These are phyloP conservation scores for Globisporangium orthogonon DNA, from an alignment of 352 stramenopile species.

Conservation along the genomic window DNA sequence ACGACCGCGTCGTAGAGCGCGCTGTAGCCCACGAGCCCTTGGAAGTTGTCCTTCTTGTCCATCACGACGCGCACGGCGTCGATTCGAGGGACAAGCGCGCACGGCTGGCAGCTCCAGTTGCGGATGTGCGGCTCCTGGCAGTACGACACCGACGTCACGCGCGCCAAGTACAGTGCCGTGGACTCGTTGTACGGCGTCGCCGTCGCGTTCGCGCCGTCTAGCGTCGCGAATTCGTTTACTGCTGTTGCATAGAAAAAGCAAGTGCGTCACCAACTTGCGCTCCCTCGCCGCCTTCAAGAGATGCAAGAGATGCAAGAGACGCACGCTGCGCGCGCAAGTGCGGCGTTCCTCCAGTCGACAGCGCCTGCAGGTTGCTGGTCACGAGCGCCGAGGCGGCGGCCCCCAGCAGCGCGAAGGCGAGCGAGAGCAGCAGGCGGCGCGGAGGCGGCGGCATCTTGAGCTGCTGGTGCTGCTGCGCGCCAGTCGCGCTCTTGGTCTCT, in stretches of 20 bases:
- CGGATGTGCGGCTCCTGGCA: constrained; percentile 56
- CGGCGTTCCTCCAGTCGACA: not conserved
- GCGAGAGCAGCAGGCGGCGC: not conserved
- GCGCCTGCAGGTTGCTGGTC: not conserved
- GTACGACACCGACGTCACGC: constrained; percentile 75
- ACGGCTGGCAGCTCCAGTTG: constrained; percentile 75
- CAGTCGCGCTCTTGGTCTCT: no score
- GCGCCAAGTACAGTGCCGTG: constrained; percentile 63
- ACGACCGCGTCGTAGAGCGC: constrained; percentile 39
- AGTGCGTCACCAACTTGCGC: no score
- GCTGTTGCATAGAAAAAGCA: no score
- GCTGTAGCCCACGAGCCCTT: constrained; percentile 74
- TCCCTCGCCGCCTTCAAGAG: no score
- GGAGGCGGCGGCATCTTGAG: not conserved
- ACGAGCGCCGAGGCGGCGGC: no score
- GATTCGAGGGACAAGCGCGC: constrained; percentile 44
- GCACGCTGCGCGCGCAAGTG: not conserved
- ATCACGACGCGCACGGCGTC: constrained; percentile 46
- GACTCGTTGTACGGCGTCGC: constrained; percentile 49
- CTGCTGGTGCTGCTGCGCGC: no score
- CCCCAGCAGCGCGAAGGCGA: not conserved
- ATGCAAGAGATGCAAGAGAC: no score
- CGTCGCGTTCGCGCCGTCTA: not conserved
- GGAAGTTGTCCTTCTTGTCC: constrained; percentile 71
- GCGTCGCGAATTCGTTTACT: not conserved